phyloP scores from a whole-genome alignment of 73 alveolate genomes.

The Blepharisma stoltei region DNA sequence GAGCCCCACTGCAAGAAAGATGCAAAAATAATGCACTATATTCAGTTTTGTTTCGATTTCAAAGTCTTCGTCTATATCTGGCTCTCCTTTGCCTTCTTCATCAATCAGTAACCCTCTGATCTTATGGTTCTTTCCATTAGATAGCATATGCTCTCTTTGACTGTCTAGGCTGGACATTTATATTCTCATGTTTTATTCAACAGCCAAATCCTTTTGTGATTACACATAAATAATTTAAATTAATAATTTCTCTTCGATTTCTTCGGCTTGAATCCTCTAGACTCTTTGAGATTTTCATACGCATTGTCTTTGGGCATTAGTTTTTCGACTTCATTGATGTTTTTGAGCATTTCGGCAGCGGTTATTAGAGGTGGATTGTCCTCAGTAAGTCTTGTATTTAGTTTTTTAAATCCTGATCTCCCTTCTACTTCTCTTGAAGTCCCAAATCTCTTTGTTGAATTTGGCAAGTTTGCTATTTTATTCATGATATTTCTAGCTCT shows the following conservation, averaged over 20 bases:
- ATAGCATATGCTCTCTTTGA: too few species aligned
- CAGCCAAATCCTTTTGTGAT: too few species aligned
- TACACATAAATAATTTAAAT: too few species aligned
- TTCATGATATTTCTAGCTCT: slow-evolving; percentile 44
- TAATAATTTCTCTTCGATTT: neutral
- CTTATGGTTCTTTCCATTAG: too few species aligned
- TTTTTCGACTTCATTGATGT: slow-evolving; percentile 18
- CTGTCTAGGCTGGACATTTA: too few species aligned
- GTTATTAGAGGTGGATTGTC: neutral
- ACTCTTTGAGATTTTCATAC: neutral
- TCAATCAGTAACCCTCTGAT: too few species aligned
- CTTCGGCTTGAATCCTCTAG: slow-evolving; percentile 6
- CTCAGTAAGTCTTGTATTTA: neutral
- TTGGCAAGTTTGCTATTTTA: slow-evolving; percentile 17
- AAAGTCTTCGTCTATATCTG: too few species aligned
- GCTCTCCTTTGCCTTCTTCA: too few species aligned
- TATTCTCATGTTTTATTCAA: too few species aligned
- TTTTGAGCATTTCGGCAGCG: slow-evolving; percentile 13
- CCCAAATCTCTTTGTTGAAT: slow-evolving; percentile 29
- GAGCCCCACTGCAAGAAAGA: too few species aligned
- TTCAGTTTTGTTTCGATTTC: too few species aligned
- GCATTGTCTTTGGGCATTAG: slow-evolving; percentile 12
- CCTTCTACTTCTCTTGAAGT: slow-evolving; percentile 12
- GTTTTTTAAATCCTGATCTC: slow-evolving; percentile 6
- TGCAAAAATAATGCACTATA: too few species aligned